Evolutionary conservation across 176 grass and related monocot species (phyloP).

Genomic region (Saccharum officinarum): DNA sequence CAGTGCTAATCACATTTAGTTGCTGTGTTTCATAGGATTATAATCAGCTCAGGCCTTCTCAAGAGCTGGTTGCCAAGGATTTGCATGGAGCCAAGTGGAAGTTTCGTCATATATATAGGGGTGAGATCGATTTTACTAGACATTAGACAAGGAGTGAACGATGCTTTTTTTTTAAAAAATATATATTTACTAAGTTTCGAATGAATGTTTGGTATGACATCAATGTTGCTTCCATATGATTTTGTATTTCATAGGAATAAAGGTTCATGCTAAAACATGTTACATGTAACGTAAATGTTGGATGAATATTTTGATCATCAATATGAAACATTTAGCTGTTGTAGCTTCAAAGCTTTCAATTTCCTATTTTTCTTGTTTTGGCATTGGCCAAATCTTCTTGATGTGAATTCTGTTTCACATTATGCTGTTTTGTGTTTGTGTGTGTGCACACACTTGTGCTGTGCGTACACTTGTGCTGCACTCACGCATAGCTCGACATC

Average conservation of each 20-base stretch:
- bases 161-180: background rate
- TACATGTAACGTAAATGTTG: background rate
- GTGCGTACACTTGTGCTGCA: background rate
- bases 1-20: slow-evolving; percentile 1
- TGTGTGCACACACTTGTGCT: no score
- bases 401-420: background rate
- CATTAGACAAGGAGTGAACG: background rate
- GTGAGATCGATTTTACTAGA: slow-evolving; percentile 36
- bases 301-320: background rate
- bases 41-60: slow-evolving; percentile 93
- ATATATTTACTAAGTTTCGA: background rate
- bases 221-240: no score
- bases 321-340: slow-evolving; percentile 8
- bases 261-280: background rate
- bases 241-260: background rate
- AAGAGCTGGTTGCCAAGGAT: slow-evolving; percentile 95
- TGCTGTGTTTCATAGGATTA: slow-evolving; percentile 63
- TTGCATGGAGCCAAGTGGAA: slow-evolving; percentile 84
- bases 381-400: background rate
- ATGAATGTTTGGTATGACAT: background rate
- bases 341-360: background rate
- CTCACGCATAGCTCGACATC: no score
- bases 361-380: background rate
- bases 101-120: slow-evolving; percentile 99
- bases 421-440: background rate